Evolutionary conservation across 2,329 filamentous ascomycete genomes (phyloP), one percentile per base, ranked within the genome.

Genomic region (Pseudocercospora macadamiae): DNA sequence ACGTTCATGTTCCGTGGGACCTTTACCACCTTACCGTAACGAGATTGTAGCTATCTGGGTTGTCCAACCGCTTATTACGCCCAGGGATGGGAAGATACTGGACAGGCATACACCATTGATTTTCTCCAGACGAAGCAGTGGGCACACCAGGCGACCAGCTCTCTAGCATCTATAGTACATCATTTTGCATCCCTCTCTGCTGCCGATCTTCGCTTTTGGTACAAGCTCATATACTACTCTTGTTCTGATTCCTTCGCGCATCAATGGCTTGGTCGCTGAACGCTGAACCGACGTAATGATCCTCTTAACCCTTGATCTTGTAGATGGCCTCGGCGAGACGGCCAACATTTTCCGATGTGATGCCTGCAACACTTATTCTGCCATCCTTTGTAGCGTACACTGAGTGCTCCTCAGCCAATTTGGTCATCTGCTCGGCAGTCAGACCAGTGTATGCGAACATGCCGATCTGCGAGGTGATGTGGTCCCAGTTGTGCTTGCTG

Each of bases 401-500:
- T 61, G 91, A 96, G 84, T 95, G 91, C 83, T 97, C 91, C 83
- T 96, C 92, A 68, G 93, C 91, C 63, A 99, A 83, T 71, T 81
- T 82, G 56, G 93, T 89, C 91, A 97, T 97, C 82, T 97, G 90
- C 79, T 93, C 88, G 55, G 93, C 82, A 70, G 83, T 93, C 71
- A 99, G 82, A 63, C 95, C 95, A 53, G 95, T 99, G 85, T 96
- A 99, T 70, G 95, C 93, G 74, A 99, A 99, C 95, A 99, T 99
- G 81, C 95, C 95, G 72, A 99, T 99, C 78, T 96, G 91, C 79
- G 84, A 93, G 68, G 95, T 97, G 80, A 99, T 99, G 84, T 99
- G 95, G 76, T 89, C 90, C 95, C 95, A 99, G 83, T 97, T 91
- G 79, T 96, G 91, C 85, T 92, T 92, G 83, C 90, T 95, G 75